These are phyloP conservation scores for Globisporangium canariense DNA, from an alignment of 352 stramenopile genomes.

Conservation along the genomic window DNA sequence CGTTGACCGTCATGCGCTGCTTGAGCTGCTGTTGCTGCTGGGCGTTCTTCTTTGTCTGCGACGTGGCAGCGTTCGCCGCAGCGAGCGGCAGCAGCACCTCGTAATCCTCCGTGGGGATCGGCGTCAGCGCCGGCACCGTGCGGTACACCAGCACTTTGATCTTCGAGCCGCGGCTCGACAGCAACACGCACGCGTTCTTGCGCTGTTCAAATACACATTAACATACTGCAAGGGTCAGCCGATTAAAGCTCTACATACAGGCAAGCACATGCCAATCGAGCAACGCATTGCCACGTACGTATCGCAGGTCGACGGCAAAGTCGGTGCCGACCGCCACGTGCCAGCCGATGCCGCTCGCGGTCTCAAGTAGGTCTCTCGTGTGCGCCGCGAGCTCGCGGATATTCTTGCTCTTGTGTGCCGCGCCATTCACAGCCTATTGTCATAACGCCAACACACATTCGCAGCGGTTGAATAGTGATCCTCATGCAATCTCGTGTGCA, in stretches of 20 bases:
- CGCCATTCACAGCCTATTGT: conserved; percentile 44
- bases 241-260: neutral
- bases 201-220: conserved; percentile 28
- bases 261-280: neutral
- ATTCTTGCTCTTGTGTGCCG: conserved; percentile 49
- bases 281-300: conserved; percentile 33
- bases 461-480: neutral
- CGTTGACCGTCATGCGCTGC: conserved; percentile 24
- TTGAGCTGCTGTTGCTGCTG: conserved; percentile 46
- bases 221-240: neutral
- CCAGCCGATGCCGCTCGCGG: conserved; percentile 52
- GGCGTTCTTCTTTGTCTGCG: conserved; percentile 12
- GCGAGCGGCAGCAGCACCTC: conserved; percentile 18
- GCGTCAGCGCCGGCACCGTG: conserved; percentile 38
- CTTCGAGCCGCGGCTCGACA: conserved; percentile 54
- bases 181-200: conserved; percentile 62
- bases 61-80: neutral
- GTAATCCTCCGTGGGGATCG: conserved; percentile 33
- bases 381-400: conserved; percentile 51
- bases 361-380: conserved; percentile 40
- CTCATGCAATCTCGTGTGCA: neutral
- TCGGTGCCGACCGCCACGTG: conserved; percentile 64
- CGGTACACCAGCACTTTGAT: conserved; percentile 77
- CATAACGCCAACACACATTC: neutral
- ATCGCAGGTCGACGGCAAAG: conserved; percentile 74